Conservation (phyloP, 805 yeast species). For the Starmerella cellae region DNA sequence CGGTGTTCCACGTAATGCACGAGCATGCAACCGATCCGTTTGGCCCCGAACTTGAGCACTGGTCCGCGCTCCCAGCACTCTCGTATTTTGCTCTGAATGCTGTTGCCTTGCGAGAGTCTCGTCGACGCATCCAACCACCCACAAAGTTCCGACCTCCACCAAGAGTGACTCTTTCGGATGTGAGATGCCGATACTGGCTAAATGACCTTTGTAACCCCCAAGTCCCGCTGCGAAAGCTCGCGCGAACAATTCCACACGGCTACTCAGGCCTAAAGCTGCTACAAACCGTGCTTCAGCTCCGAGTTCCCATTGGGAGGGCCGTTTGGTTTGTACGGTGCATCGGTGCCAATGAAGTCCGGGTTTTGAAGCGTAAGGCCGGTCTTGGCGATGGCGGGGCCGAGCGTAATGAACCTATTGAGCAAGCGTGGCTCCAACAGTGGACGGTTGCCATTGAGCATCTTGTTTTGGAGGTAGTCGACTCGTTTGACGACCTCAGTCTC, state of each 20-base stretch:
- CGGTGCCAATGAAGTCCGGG: constrained; percentile 60
- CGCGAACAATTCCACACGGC: constrained; percentile 83
- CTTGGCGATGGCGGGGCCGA: constrained; percentile 4
- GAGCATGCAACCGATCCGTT: constrained; percentile 46
- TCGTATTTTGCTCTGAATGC: constrained; percentile 37
- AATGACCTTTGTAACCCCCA: constrained; percentile 57
- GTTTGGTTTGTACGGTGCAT: constrained; percentile 86
- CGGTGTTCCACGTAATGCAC: constrained; percentile 45
- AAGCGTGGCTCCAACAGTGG: constrained; percentile 76
- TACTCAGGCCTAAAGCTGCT: constrained; percentile 57
- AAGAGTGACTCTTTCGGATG: constrained; percentile 79
- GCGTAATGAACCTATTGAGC: constrained; percentile 27
- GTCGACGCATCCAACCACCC: constrained; percentile 36
- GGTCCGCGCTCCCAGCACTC: constrained; percentile 37
- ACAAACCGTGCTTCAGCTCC: constrained; percentile 52
- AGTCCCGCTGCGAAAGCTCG: constrained; percentile 51
- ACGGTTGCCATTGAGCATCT: constrained; percentile 64
- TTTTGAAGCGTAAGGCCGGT: constrained; percentile 36
- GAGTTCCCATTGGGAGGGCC: constrained; percentile 68
- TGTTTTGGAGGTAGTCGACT: constrained; percentile 39
- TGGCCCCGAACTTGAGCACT: constrained; percentile 30
- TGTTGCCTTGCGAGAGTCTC: constrained; percentile 34
- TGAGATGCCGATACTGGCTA: constrained; percentile 75
- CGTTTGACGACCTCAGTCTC: constrained; percentile 23
- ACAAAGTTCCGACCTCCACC: constrained; percentile 69